phyloP scores from a whole-genome alignment of 331 rosid species.

The Saraca asoca region DNA sequence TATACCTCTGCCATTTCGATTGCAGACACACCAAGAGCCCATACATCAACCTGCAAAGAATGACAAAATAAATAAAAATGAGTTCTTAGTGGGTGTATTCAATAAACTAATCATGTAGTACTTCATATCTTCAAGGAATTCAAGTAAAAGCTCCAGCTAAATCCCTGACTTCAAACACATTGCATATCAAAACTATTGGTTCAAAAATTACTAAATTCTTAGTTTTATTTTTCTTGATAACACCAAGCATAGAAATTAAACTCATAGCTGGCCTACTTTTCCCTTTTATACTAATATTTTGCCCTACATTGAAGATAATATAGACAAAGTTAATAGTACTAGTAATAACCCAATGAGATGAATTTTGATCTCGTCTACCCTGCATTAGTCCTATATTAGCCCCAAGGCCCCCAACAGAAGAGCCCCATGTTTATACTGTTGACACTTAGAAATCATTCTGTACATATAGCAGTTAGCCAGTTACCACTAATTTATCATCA shows the following conservation, averaged over 20 bases:
- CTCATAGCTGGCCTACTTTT: slow-evolving; percentile 2
- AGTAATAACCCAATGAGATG: background rate
- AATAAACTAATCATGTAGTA: slow-evolving; percentile 17
- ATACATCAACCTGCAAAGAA: slow-evolving; percentile 84
- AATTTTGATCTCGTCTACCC: slow-evolving; percentile 21
- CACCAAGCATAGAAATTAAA: slow-evolving; percentile 15
- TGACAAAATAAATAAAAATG: slow-evolving; percentile 21
- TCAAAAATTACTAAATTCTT: slow-evolving; percentile 14
- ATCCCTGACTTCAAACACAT: background rate
- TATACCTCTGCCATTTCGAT: slow-evolving; percentile 99
- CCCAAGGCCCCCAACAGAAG: background rate
- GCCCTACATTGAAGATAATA: background rate
- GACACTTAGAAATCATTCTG: background rate
- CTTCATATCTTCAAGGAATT: slow-evolving; percentile 4
- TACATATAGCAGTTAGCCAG: too few species aligned
- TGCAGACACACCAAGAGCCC: slow-evolving; percentile 99
- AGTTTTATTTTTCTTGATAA: background rate
- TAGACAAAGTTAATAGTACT: slow-evolving; percentile 1
- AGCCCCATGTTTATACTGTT: slow-evolving; percentile 1
- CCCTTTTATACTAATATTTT: slow-evolving; percentile 3
- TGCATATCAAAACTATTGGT: background rate
- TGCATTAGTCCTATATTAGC: background rate
- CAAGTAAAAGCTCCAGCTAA: background rate
- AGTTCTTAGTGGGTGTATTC: slow-evolving; percentile 21
- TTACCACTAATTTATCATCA: too few species aligned